Evolutionary conservation across 345 rosid genomes (phyloP).

Genomic region (Dipteronia sinensis): DNA sequence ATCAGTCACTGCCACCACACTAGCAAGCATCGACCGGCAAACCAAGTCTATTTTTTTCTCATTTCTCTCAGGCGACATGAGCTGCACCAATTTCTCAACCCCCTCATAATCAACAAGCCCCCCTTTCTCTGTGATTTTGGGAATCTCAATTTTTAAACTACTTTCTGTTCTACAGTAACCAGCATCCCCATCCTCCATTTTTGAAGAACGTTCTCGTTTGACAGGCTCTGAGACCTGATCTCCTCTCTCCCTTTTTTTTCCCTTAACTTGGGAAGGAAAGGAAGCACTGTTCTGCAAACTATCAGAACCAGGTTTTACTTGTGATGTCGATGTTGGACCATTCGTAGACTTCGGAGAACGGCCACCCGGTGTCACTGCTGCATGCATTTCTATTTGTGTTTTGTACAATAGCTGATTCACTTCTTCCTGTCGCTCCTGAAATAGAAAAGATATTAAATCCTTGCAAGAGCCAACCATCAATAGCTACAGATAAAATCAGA

Average conservation of each 20-base stretch:
- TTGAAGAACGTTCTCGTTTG: constrained; percentile 62
- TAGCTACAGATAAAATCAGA: not conserved
- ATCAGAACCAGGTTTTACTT: constrained; percentile 70
- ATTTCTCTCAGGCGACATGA: constrained; percentile 64
- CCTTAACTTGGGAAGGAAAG: constrained; percentile 69
- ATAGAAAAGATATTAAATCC: constrained; percentile 5
- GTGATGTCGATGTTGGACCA: constrained; percentile 77
- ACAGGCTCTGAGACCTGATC: constrained; percentile 74
- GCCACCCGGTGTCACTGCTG: constrained; percentile 73
- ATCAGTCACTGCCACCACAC: constrained; percentile 80
- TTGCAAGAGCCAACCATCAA: not conserved
- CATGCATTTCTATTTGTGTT: constrained; percentile 76
- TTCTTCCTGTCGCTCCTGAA: constrained; percentile 73
- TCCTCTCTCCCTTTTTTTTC: constrained; percentile 86
- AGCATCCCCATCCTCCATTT: constrained; percentile 68
- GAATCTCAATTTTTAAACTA: constrained; percentile 62
- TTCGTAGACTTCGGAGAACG: constrained; percentile 77
- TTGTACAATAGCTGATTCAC: constrained; percentile 71
- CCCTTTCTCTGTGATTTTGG: constrained; percentile 75
- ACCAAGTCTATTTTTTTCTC: constrained; percentile 73
- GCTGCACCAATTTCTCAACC: constrained; percentile 79
- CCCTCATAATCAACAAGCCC: constrained; percentile 77
- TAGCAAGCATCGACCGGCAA: constrained; percentile 64
- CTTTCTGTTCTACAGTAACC: constrained; percentile 53
- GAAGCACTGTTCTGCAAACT: constrained; percentile 60